These are phyloP conservation scores for Cordyceps pruinosa DNA, from an alignment of 2,329 filamentous ascomycete species.

Conservation along the genomic window DNA sequence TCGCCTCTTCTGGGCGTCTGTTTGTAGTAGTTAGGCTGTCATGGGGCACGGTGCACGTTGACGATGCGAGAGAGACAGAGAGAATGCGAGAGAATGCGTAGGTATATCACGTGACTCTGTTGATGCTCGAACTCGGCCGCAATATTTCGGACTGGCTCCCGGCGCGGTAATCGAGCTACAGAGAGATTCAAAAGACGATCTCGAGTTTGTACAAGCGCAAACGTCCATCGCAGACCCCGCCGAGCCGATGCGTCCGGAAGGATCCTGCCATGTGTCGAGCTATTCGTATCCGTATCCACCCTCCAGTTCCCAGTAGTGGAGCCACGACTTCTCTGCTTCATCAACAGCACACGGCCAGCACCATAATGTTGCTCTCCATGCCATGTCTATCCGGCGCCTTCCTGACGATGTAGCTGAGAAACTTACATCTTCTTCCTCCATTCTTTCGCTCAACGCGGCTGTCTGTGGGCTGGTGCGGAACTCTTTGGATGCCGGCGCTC, in stretches of 20 bases:
- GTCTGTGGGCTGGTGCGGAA: conserved; percentile 72
- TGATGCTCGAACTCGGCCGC: not conserved
- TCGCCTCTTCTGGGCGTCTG: not conserved
- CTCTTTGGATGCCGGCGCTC: conserved; percentile 71
- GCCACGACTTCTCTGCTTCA: not conserved
- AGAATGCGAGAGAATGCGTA: not conserved
- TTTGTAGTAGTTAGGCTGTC: not conserved
- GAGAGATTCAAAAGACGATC: not conserved
- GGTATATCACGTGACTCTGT: conserved; percentile 3
- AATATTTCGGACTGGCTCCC: not conserved
- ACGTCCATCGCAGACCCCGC: conserved; percentile 1
- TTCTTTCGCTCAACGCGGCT: conserved; percentile 67
- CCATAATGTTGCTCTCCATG: conserved; percentile 12
- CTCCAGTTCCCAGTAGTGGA: not conserved
- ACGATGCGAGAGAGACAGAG: not conserved
- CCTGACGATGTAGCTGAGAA: conserved; percentile 66
- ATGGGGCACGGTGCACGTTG: not conserved
- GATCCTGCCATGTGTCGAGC: conserved; percentile 6
- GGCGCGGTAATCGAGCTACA: not conserved
- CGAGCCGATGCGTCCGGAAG: not conserved
- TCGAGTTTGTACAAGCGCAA: not conserved
- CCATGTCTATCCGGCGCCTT: conserved; percentile 61
- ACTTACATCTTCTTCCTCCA: conserved; percentile 76
- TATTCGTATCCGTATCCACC: not conserved
- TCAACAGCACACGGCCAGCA: not conserved